phyloP scores from a whole-genome alignment of 2,329 filamentous ascomycete genomes.

The Fusarium nygamai region DNA sequence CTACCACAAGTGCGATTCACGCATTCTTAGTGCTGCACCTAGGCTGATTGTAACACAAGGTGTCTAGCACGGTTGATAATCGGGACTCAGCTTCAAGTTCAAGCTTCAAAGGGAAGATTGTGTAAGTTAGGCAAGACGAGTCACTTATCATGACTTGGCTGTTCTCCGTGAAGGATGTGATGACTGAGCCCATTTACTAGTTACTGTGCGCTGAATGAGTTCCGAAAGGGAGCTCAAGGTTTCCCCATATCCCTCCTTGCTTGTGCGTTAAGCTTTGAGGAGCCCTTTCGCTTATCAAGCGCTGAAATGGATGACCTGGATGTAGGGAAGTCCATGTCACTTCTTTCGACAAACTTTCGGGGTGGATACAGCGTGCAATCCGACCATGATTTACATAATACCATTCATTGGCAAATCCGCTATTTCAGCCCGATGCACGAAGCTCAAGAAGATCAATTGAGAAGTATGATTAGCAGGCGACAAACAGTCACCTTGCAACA shows the following conservation, averaged over 20 bases:
- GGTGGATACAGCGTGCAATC: not conserved
- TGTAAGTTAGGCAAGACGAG: not conserved
- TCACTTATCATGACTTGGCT: too few relatives aligned
- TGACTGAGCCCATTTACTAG: rapidly evolving
- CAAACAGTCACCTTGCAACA: not conserved
- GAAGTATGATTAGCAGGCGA: too few relatives aligned
- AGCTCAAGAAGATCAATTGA: too few relatives aligned
- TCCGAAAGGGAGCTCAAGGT: rapidly evolving
- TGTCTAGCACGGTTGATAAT: too few relatives aligned
- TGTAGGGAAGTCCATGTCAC: too few relatives aligned
- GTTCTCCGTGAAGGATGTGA: not conserved
- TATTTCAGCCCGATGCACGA: not conserved
- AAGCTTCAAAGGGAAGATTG: not conserved
- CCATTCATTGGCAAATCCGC: not conserved
- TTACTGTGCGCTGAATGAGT: rapidly evolving
- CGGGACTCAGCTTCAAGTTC: too few relatives aligned
- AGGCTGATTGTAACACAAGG: too few relatives aligned
- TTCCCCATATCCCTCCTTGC: not conserved
- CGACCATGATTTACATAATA: rapidly evolving
- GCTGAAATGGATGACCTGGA: too few relatives aligned
- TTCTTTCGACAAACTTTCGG: rapidly evolving
- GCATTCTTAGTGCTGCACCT: too few relatives aligned
- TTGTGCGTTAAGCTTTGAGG: not conserved
- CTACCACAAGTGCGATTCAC: too few relatives aligned
- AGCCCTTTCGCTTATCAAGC: not conserved